Percentiles rank a stretch among this genome's conserved stretches.
These are phyloP conservation scores for Prunus campanulata DNA, from an alignment of 306 rosid genomes.

Conservation along the genomic window DNA sequence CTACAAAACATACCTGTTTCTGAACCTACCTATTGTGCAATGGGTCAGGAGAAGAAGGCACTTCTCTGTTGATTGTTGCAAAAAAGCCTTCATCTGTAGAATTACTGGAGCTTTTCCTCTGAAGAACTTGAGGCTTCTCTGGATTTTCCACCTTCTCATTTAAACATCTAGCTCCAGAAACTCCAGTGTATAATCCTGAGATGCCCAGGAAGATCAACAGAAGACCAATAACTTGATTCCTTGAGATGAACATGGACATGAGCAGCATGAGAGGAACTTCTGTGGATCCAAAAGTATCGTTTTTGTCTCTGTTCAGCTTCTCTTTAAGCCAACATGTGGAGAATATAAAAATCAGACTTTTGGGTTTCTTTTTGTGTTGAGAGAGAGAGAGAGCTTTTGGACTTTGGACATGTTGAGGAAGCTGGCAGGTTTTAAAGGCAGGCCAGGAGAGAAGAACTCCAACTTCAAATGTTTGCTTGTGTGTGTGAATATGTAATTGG, in stretches of 20 bases:
- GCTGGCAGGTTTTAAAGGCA: constrained; percentile 14
- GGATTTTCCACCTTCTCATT: constrained; percentile 23
- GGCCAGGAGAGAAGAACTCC: not conserved
- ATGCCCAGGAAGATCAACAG: constrained; percentile 40
- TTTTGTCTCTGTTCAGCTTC: constrained; percentile 17
- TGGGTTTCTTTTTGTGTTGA: not conserved
- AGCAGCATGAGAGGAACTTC: not conserved
- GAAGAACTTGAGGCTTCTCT: constrained; percentile 23
- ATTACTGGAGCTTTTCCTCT: too few species aligned
- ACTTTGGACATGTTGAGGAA: not conserved
- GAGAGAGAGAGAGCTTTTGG: constrained; percentile 1
- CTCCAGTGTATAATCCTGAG: constrained; percentile 31
- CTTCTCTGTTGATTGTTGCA: constrained; percentile 45
- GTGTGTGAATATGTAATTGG: constrained; percentile 24
- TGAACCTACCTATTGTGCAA: constrained; percentile 69
- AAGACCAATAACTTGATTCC: constrained; percentile 34
- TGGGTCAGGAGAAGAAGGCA: constrained; percentile 80
- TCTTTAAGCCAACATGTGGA: constrained; percentile 19
- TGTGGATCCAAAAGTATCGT: not conserved
- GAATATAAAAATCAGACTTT: constrained; percentile 12
- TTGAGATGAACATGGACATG: constrained; percentile 39
- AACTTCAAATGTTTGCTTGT: not conserved
- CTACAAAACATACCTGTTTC: not conserved
- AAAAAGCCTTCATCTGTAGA: constrained; percentile 33
- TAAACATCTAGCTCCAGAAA: constrained; percentile 38